These are phyloP conservation scores for Leavenworthia alabamica DNA, from an alignment of 345 rosid species.

Conservation along the genomic window DNA sequence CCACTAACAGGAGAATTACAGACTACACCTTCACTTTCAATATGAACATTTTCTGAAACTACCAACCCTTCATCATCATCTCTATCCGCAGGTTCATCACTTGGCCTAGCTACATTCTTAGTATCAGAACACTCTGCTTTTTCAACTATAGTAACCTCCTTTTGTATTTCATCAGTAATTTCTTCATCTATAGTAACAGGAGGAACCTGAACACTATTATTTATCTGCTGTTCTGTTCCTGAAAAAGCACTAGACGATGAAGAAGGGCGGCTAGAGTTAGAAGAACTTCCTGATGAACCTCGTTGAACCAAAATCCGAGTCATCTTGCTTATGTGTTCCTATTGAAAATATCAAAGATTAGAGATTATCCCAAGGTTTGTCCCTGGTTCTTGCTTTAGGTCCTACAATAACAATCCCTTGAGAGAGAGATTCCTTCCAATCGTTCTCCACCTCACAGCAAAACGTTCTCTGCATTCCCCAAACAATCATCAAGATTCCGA, in stretches of 20 bases:
- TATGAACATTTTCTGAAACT: constrained; percentile 37
- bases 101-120: constrained; percentile 39
- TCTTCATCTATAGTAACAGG: constrained; percentile 61
- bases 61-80: constrained; percentile 37
- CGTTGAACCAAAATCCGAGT: constrained; percentile 94
- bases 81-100: constrained; percentile 34
- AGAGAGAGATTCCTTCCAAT: constrained; percentile 85
- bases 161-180: constrained; percentile 43
- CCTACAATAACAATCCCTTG: constrained; percentile 67
- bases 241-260: constrained; percentile 50
- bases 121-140: constrained; percentile 43
- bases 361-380: constrained; percentile 51
- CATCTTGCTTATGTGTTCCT: constrained; percentile 38
- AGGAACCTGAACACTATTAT: constrained; percentile 34
- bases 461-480: constrained; percentile 99
- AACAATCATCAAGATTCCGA: constrained; percentile 74
- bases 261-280: constrained; percentile 62
- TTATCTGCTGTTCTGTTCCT: constrained; percentile 45
- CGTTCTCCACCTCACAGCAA: constrained; percentile 57
- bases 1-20: constrained; percentile 32
- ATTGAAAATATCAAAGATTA: constrained; percentile 32
- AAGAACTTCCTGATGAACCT: constrained; percentile 68
- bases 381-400: constrained; percentile 86
- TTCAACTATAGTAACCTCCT: constrained; percentile 54
- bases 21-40: constrained; percentile 52